A percentile compares a stretch with the other conserved stretches of the same genome.
These are phyloP conservation scores for Xylaria sp. DNA, from an alignment of 2,329 filamentous ascomycete genomes.

Conservation along the genomic window DNA sequence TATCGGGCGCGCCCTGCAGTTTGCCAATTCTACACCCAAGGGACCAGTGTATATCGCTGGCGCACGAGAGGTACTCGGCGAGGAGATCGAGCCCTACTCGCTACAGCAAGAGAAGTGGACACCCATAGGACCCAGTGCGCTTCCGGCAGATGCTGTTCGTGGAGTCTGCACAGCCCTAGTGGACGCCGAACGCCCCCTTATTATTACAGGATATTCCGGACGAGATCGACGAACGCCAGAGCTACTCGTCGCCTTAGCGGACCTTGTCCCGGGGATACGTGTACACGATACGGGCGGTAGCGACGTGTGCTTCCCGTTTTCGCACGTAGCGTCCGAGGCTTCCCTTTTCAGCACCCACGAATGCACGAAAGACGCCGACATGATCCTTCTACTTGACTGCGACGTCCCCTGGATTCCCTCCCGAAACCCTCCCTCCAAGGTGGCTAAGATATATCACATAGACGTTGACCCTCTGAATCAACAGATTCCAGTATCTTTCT, in stretches of 20 bases:
- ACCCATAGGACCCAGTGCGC: slow-evolving; percentile 43
- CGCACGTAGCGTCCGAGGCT: slow-evolving; percentile 57
- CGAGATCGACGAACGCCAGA: slow-evolving; percentile 56
- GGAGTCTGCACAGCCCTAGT: slow-evolving; percentile 57
- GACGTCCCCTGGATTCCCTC: slow-evolving; percentile 78
- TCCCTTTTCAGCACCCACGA: slow-evolving; percentile 69
- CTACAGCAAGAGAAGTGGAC: slow-evolving; percentile 44
- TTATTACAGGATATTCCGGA: slow-evolving; percentile 63
- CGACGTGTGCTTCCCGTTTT: slow-evolving; percentile 57
- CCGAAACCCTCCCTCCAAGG: slow-evolving; percentile 66
- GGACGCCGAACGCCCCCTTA: slow-evolving; percentile 58
- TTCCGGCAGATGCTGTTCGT: slow-evolving; percentile 54
- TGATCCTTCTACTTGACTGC: slow-evolving; percentile 74
- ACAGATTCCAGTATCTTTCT: slow-evolving; percentile 68
- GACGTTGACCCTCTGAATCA: slow-evolving; percentile 75
- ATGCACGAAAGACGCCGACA: slow-evolving; percentile 69
- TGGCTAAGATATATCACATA: slow-evolving; percentile 71
- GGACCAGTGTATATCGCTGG: slow-evolving; percentile 76
- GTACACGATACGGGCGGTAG: slow-evolving; percentile 64
- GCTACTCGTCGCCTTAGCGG: slow-evolving; percentile 58
- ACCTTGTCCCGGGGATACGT: slow-evolving; percentile 59
- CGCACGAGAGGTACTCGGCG: slow-evolving; percentile 76
- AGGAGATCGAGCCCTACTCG: slow-evolving; percentile 58
- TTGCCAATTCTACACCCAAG: slow-evolving; percentile 74
- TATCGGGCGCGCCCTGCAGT: slow-evolving; percentile 77